Evolutionary conservation across 768 basidiomycete genomes (phyloP).

Genomic region (Cyclocybe cylindracea): DNA sequence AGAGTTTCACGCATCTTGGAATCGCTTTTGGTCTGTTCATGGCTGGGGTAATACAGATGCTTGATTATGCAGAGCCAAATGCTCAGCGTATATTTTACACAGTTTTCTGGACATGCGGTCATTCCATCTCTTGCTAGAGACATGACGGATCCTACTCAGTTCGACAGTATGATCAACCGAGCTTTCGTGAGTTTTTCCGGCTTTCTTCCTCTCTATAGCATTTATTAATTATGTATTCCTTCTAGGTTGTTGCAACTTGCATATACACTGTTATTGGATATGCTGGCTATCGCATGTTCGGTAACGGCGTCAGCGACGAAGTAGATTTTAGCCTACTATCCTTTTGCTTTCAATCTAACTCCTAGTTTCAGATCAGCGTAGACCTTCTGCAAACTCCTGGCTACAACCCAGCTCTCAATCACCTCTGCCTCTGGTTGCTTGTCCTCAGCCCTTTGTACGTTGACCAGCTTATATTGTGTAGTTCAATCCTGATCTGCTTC

Average conservation of each 20-base stretch:
- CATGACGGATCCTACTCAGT: conserved; percentile 82
- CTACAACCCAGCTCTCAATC: conserved; percentile 72
- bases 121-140: conserved; percentile 89
- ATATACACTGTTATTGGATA: conserved; percentile 71
- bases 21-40: conserved; percentile 89
- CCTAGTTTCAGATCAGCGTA: conserved; percentile 66
- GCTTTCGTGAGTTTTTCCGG: conserved; percentile 68
- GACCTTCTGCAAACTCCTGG: conserved; percentile 75
- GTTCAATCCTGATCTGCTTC: conserved; percentile 13
- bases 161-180: conserved; percentile 79
- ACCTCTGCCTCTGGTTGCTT: conserved; percentile 81
- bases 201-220: not conserved
- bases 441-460: conserved; percentile 76
- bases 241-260: conserved; percentile 59
- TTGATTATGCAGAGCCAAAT: not conserved
- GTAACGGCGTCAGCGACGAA: conserved; percentile 76
- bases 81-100: not conserved
- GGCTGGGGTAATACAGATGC: conserved; percentile 66
- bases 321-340: conserved; percentile 37
- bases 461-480: not conserved
- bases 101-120: conserved; percentile 92
- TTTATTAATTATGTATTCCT: not conserved
- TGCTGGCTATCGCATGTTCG: conserved; percentile 93
- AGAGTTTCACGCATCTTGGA: conserved; percentile 60
- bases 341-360: not conserved